Conservation (phyloP, 163 green algal species). For the Chlamydomonas reinhardtii region DNA sequence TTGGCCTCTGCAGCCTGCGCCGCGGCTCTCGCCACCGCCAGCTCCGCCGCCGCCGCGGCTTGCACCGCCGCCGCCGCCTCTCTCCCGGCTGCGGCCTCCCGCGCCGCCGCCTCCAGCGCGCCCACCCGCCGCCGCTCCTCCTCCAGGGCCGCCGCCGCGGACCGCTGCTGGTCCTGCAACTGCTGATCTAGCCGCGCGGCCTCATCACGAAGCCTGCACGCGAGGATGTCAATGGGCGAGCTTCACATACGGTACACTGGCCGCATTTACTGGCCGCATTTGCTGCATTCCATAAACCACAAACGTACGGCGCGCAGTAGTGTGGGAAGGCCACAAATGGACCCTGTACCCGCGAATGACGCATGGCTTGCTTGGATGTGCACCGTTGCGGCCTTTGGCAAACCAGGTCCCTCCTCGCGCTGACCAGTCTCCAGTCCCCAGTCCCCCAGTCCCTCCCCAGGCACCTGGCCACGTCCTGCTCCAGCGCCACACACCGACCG, state of each 20-base stretch:
- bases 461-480: conserved; percentile 57
- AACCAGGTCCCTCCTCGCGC: too few relatives aligned
- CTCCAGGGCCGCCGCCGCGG: conserved; percentile 49
- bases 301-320: too few relatives aligned
- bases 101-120: conserved; percentile 41
- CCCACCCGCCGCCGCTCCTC: conserved; percentile 38
- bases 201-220: conserved; percentile 51
- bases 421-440: too few relatives aligned
- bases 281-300: too few relatives aligned
- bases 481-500: neutral
- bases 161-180: conserved; percentile 7
- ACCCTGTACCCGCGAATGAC: too few relatives aligned
- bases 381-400: too few relatives aligned
- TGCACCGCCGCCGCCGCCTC: conserved; percentile 24
- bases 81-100: conserved; percentile 58
- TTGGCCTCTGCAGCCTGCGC: conserved; percentile 19
- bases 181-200: conserved; percentile 30
- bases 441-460: neutral
- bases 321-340: too few relatives aligned
- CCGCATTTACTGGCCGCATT: too few relatives aligned
- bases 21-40: conserved; percentile 43
- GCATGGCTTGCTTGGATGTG: too few relatives aligned
- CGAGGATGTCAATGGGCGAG: too few relatives aligned
- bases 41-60: conserved; percentile 31
- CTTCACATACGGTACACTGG: too few relatives aligned